Evolutionary conservation across 164 flowering plant genomes (phyloP).

Genomic region (Dillenia suffruticosa): DNA sequence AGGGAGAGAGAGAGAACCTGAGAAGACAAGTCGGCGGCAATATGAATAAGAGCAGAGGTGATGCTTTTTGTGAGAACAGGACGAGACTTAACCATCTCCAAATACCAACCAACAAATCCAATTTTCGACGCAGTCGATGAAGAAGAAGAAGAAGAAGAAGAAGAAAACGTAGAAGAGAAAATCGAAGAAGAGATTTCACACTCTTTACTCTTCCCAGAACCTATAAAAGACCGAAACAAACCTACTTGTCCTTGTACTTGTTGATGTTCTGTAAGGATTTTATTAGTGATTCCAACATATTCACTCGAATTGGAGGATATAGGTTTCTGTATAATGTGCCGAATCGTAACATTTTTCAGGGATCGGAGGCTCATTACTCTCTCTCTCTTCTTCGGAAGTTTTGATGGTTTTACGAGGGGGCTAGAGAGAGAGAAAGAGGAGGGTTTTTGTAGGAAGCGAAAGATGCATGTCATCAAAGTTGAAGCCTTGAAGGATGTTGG

Average conservation of each 20-base stretch:
- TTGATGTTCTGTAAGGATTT: conserved; percentile 2
- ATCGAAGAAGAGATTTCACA: conserved; percentile 15
- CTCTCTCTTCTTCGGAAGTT: not conserved
- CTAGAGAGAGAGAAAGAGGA: not conserved
- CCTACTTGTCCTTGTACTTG: conserved; percentile 12
- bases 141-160: conserved; percentile 17
- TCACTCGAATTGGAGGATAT: not conserved
- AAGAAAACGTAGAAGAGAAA: conserved; percentile 6
- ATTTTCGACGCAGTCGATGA: conserved; percentile 15
- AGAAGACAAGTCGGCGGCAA: conserved; percentile 81
- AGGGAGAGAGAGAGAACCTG: conserved; percentile 43
- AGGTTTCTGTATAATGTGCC: conserved; percentile 2
- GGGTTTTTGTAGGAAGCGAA: not conserved
- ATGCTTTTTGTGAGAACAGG: conserved; percentile 77
- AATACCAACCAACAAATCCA: conserved; percentile 70
- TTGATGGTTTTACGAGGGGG: too few species aligned
- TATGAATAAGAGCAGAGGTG: conserved; percentile 63
- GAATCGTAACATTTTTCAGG: conserved; percentile 9
- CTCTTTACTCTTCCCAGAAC: conserved; percentile 19
- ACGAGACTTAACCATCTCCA: conserved; percentile 61
- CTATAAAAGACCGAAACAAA: conserved; percentile 14
- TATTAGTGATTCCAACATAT: not conserved
- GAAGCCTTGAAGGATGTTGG: too few species aligned
- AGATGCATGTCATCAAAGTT: too few species aligned
- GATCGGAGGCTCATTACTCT: conserved; percentile 9